Evolutionary conservation across 139 green algal species (phyloP), one percentile per base, ranked within the genome.

Genomic region (Chlamydomonas sphaeroides): DNA sequence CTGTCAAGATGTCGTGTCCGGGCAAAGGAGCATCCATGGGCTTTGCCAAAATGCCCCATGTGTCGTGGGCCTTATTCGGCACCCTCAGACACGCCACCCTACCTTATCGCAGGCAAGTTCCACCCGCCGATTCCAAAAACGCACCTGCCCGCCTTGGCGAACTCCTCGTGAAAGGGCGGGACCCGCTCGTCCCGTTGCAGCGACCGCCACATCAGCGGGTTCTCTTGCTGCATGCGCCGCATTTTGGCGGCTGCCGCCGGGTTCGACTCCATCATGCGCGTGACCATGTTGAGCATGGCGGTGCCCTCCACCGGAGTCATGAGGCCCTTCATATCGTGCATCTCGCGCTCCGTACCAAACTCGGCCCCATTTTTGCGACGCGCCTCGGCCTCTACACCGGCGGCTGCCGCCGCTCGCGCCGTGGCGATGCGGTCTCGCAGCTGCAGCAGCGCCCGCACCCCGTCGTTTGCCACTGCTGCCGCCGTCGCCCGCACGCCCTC

Each of bases 121-220:
- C n/a, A n/a, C n/a, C n/a, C n/a, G n/a, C n/a, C n/a, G n/a, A n/a
- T n/a, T n/a, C n/a, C n/a, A n/a, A n/a, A n/a, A n/a, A n/a, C 62
- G 15, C 57, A 88, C 83, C 83, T 84, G 51, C 68, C 68, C 14
- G 57, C 68, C 76, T 76, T 69, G 8, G 1, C n/a, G 32, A 77
- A 84, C 61, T 88, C 75, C 32, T 84, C 30, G 26, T 81, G 76
- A 28, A 88, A 69, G 11, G 45, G 36, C 30, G 75, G 65, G 5
- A 83, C 59, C 15, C 81, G 56, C 8, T 65, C 61, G 26, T 86
- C 81, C 32, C 11, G 35, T 62, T 72, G 56, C 41, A 66, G 53
- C 1, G 49, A 20, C 33, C 2, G 2, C 70, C 70, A 78, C 33
- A 51, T 49, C 14, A 78, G 51, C 51, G 70, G 70, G 5, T 78